Evolutionary conservation across 306 rosid species (phyloP).

Genomic region (Medicago truncatula): MtrunA17r5.0-ANR NC_053047.1:39001-39500

Average conservation of each 20-base stretch:
- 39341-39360: slow-evolving; percentile 73
- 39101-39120: too few species aligned
- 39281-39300: slow-evolving; percentile 51
- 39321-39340: slow-evolving; percentile 54
- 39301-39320: slow-evolving; percentile 63
- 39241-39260: not conserved
- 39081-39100: too few species aligned
- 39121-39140: too few species aligned
- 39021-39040: too few species aligned
- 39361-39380: slow-evolving; percentile 58
- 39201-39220: not conserved
- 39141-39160: too few species aligned
- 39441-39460: slow-evolving; percentile 64
- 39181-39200: too few species aligned
- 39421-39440: slow-evolving; percentile 53
- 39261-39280: too few species aligned
- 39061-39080: too few species aligned
- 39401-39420: slow-evolving; percentile 61
- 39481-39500: slow-evolving; percentile 56
- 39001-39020: too few species aligned
- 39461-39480: slow-evolving; percentile 81
- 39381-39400: slow-evolving; percentile 58
- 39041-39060: too few species aligned
- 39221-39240: not conserved
- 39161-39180: too few species aligned